Percentiles rank a stretch among this genome's conserved stretches.
Evolutionary conservation across 345 rosid genomes (phyloP).

Genomic region (Iberis pinnata): DNA sequence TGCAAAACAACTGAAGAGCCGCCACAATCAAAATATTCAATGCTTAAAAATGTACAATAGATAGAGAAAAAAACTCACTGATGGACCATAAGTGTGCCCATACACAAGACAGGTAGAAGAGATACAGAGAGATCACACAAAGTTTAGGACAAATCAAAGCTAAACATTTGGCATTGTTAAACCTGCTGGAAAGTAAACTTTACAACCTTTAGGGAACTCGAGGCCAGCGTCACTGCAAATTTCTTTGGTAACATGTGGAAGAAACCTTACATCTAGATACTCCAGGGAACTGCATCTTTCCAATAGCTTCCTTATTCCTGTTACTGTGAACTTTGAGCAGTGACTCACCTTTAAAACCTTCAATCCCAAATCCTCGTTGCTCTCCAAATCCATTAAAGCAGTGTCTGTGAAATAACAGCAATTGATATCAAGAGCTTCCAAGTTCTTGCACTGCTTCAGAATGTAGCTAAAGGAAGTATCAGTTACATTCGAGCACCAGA

Average conservation of each 20-base stretch:
- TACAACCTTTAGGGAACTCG: slow-evolving; percentile 61
- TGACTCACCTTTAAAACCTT: slow-evolving; percentile 69
- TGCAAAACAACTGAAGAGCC: slow-evolving; percentile 3
- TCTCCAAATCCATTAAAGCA: slow-evolving; percentile 46
- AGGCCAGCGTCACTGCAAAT: slow-evolving; percentile 76
- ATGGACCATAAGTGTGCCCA: slow-evolving; percentile 23
- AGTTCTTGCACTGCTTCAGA: slow-evolving; percentile 54
- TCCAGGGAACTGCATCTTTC: slow-evolving; percentile 53
- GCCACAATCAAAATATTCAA: slow-evolving; percentile 6
- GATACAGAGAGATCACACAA: slow-evolving; percentile 8
- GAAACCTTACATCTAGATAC: slow-evolving; percentile 82
- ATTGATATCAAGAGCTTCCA: slow-evolving; percentile 83
- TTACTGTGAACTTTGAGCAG: slow-evolving; percentile 63
- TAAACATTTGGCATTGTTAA: slow-evolving; percentile 58
- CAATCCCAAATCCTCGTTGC: slow-evolving; percentile 37
- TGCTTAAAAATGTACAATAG: slow-evolving; percentile 26
- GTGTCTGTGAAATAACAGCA: slow-evolving; percentile 85
- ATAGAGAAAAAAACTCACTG: slow-evolving; percentile 18
- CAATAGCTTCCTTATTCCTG: slow-evolving; percentile 62
- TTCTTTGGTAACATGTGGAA: slow-evolving; percentile 62
- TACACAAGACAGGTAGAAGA: slow-evolving; percentile 10
- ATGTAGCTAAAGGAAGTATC: slow-evolving; percentile 63
- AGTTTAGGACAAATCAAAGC: slow-evolving; percentile 21
- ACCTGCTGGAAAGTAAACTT: slow-evolving; percentile 68
- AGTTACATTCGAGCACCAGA: slow-evolving; percentile 78